Conservation (phyloP, 495 filamentous ascomycete genomes). For the Penicillium silybi region DNA sequence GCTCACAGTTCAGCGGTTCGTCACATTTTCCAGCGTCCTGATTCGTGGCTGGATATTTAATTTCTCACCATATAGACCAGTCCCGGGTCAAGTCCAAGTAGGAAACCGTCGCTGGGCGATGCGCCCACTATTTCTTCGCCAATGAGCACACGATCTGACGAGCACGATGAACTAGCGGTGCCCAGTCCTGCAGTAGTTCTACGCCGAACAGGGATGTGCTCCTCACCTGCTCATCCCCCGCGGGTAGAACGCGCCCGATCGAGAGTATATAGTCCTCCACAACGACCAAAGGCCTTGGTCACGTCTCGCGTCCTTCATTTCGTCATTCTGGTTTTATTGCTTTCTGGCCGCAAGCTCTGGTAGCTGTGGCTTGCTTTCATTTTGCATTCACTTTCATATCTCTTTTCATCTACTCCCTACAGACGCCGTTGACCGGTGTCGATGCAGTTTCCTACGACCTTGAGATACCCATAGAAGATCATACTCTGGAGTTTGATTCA, state of each 20-base stretch:
- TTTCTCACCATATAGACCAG: background rate
- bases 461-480: conserved; percentile 37
- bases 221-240: conserved; percentile 10
- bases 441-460: conserved; percentile 23
- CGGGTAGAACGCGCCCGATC: conserved; percentile 8
- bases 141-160: conserved; percentile 6
- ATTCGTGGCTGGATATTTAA: conserved; percentile 3
- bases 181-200: conserved; percentile 39
- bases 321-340: conserved; percentile 21
- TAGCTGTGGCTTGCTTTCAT: conserved; percentile 29
- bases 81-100: background rate
- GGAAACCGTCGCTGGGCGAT: conserved; percentile 14
- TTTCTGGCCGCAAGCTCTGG: conserved; percentile 34
- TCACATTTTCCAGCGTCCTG: conserved; percentile 10
- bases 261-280: conserved; percentile 22
- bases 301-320: conserved; percentile 24
- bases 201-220: conserved; percentile 23
- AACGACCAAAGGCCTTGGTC: conserved; percentile 8
- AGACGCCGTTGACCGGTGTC: conserved; percentile 45
- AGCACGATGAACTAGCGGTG: conserved; percentile 21
- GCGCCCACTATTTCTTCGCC: conserved; percentile 18
- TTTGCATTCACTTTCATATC: conserved; percentile 13
- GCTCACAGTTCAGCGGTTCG: conserved; percentile 14
- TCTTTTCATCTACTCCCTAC: conserved; percentile 6
- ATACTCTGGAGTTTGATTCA: conserved; percentile 12